Evolutionary conservation across 2,329 filamentous ascomycete species (phyloP).

Genomic region (Chrysoporthe austroafricana): DNA sequence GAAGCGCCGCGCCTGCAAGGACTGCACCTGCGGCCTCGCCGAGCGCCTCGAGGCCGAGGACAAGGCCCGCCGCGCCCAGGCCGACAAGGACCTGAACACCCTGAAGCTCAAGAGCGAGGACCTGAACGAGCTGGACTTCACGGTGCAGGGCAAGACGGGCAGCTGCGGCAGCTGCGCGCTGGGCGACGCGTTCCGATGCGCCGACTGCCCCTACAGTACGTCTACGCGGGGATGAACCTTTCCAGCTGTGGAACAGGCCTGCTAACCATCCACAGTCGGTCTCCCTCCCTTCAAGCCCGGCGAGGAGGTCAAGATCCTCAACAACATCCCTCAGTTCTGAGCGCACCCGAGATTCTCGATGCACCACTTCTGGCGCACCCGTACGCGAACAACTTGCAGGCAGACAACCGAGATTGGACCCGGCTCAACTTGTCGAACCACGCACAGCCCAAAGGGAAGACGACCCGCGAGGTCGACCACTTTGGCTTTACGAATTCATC

Average conservation of each 20-base stretch:
- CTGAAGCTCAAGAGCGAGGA: conserved; percentile 78
- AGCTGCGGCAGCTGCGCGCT: conserved; percentile 94
- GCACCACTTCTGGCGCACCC: not conserved
- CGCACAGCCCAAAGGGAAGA: conserved; percentile 1
- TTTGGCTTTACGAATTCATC: not conserved
- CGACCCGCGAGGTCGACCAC: not conserved
- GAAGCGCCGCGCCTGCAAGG: conserved; percentile 92
- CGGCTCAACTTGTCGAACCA: not conserved
- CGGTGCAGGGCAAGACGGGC: conserved; percentile 93
- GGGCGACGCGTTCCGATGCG: conserved; percentile 84
- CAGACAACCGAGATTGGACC: not conserved
- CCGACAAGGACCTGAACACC: conserved; percentile 43
- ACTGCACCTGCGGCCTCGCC: conserved; percentile 93
- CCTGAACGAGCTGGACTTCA: conserved; percentile 91
- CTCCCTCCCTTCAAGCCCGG: conserved; percentile 96
- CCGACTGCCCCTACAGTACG: conserved; percentile 50
- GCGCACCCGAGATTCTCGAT: conserved; percentile 5
- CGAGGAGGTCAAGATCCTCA: conserved; percentile 86
- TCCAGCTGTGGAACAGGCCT: conserved; percentile 57
- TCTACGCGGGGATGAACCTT: conserved; percentile 46
- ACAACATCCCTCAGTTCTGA: conserved; percentile 83
- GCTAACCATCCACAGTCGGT: conserved; percentile 54
- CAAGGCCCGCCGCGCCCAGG: conserved; percentile 40
- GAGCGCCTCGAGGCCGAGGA: conserved; percentile 88
- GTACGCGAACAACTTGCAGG: not conserved